phyloP scores from a whole-genome alignment of 2,329 filamentous ascomycete species.

The Fusarium sp. region DNA sequence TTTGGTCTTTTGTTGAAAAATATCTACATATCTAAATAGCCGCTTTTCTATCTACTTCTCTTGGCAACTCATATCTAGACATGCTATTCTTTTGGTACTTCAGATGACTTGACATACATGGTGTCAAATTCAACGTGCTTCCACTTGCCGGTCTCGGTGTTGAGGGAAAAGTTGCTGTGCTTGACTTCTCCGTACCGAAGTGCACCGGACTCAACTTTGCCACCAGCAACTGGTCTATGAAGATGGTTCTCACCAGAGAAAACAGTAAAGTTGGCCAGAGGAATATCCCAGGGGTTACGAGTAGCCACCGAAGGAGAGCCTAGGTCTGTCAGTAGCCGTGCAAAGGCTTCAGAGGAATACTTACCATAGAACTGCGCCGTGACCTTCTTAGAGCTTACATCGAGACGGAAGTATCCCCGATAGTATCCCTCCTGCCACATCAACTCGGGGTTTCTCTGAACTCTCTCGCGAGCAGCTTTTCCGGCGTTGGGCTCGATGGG shows the following conservation, averaged over 20 bases:
- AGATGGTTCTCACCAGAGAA: conserved; percentile 70
- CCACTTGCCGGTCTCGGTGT: conserved; percentile 33
- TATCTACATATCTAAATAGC: neutral
- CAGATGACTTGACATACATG: conserved; percentile 21
- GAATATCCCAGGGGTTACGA: conserved; percentile 73
- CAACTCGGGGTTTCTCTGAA: conserved; percentile 68
- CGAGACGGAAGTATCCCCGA: conserved; percentile 77
- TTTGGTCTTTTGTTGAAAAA: neutral
- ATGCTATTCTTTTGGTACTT: neutral
- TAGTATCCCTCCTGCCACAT: conserved; percentile 82
- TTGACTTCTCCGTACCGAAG: conserved; percentile 60
- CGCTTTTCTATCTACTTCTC: neutral
- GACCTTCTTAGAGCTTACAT: conserved; percentile 66
- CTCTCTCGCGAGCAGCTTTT: conserved; percentile 19
- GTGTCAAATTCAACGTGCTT: conserved; percentile 12
- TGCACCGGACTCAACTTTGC: conserved; percentile 64
- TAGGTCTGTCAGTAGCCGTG: neutral
- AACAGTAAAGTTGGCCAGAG: conserved; percentile 78
- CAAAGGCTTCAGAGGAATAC: neutral
- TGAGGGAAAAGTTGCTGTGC: conserved; percentile 46
- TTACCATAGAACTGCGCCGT: conserved; percentile 73
- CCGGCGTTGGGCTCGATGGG: conserved; percentile 59
- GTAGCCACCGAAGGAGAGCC: conserved; percentile 65
- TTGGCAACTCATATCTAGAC: neutral
- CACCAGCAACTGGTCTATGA: conserved; percentile 55